Percentiles rank a stretch among this genome's conserved stretches.
phyloP scores from a whole-genome alignment of 164 flowering plant genomes.

The Euptelea pleiosperma region DNA sequence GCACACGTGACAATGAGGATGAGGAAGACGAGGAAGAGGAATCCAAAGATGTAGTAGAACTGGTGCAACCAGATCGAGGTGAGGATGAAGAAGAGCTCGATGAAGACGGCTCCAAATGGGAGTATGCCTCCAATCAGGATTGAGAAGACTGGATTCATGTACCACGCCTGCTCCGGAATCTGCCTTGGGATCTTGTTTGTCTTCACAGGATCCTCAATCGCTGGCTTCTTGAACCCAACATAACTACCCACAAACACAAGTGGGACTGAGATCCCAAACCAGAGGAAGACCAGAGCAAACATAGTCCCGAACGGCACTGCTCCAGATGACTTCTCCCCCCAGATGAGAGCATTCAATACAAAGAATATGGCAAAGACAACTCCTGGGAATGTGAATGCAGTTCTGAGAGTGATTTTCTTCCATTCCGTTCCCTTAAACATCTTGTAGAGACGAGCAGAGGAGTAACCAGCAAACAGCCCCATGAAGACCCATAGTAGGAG shows the following conservation, averaged over 20 bases:
- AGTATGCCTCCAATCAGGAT: too few species aligned
- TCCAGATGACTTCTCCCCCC: slow-evolving; percentile 15
- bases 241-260: slow-evolving; percentile 17
- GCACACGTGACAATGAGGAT: slow-evolving; percentile 8
- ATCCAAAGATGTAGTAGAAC: slow-evolving; percentile 10
- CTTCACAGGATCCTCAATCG: slow-evolving; percentile 18
- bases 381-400: slow-evolving; percentile 12
- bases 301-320: slow-evolving; percentile 14
- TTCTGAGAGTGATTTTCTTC: slow-evolving; percentile 12
- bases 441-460: slow-evolving; percentile 4
- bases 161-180: too few species aligned
- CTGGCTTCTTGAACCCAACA: slow-evolving; percentile 11
- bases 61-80: slow-evolving; percentile 1
- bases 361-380: slow-evolving; percentile 12
- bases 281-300: slow-evolving; percentile 14
- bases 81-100: slow-evolving; percentile 13
- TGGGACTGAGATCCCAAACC: slow-evolving; percentile 18
- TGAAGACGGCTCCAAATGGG: too few species aligned
- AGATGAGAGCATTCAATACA: slow-evolving; percentile 12
- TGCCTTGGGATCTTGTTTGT: slow-evolving; percentile 18
- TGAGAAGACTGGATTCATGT: slow-evolving; percentile 9
- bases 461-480: slow-evolving; percentile 10
- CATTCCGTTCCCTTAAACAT: slow-evolving; percentile 13
- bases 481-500: slow-evolving; percentile 13
- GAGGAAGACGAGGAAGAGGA: slow-evolving; percentile 7